These are phyloP conservation scores for Metarhizium sp. DNA, from an alignment of 2,329 filamentous ascomycete species.

Conservation along the genomic window DNA sequence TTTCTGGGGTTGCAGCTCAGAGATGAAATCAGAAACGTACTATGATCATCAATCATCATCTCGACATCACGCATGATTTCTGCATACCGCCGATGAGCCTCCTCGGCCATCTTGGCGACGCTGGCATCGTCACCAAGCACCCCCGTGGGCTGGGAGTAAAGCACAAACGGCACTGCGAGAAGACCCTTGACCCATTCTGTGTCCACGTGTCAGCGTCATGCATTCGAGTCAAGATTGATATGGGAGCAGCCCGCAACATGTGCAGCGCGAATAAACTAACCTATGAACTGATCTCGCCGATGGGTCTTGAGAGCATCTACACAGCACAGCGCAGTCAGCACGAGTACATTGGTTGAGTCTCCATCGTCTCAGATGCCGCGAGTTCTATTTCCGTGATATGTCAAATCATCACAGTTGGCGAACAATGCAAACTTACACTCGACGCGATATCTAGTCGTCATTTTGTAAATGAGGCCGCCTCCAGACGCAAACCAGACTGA, in stretches of 20 bases:
- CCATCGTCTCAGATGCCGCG: no score
- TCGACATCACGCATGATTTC: slow-evolving; percentile 96
- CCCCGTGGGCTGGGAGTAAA: slow-evolving; percentile 89
- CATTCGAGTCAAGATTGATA: background rate
- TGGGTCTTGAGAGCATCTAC: slow-evolving; percentile 67
- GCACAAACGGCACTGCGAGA: slow-evolving; percentile 88
- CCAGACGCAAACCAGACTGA: no score
- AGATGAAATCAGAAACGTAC: slow-evolving; percentile 31
- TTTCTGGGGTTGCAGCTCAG: no score
- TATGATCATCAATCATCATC: slow-evolving; percentile 83
- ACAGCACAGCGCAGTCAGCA: background rate
- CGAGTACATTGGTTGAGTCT: no score
- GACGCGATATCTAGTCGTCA: slow-evolving; percentile 59
- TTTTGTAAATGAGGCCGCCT: slow-evolving; percentile 17
- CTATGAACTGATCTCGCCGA: slow-evolving; percentile 79
- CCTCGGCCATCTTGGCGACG: slow-evolving; percentile 63
- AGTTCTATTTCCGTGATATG: no score
- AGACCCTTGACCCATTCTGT: slow-evolving; percentile 94
- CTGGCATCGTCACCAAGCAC: slow-evolving; percentile 63
- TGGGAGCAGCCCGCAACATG: no score
- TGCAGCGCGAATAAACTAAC: slow-evolving; percentile 30
- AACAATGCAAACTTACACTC: slow-evolving; percentile 50
- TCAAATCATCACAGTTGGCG: no score
- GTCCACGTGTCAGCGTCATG: background rate
- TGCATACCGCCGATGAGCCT: slow-evolving; percentile 79